phyloP scores from a whole-genome alignment of 2,329 filamentous ascomycete species.

The Didymella pomorum region DNA sequence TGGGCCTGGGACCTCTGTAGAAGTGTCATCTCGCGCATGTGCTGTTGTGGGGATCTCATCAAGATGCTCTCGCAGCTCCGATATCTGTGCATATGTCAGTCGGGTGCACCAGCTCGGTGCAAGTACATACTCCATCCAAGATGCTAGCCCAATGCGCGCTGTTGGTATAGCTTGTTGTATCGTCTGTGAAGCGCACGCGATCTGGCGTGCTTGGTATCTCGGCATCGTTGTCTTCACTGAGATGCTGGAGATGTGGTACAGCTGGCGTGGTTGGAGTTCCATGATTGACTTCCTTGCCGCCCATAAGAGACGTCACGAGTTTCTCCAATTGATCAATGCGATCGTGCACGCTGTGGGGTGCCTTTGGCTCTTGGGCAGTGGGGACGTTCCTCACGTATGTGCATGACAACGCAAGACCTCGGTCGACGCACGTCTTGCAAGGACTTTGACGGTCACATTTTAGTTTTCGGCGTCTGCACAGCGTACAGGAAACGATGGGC shows the following conservation, averaged over 20 bases:
- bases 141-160: conserved; percentile 50
- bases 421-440: conserved; percentile 48
- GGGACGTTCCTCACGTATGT: conserved; percentile 37
- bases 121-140: conserved; percentile 41
- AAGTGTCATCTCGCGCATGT: conserved; percentile 23
- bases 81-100: conserved; percentile 33
- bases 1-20: conserved; percentile 32
- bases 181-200: conserved; percentile 39
- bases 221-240: conserved; percentile 22
- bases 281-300: conserved; percentile 28
- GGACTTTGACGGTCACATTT: conserved; percentile 51
- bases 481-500: conserved; percentile 36
- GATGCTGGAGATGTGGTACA: conserved; percentile 17
- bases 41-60: conserved; percentile 41
- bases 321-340: conserved; percentile 49
- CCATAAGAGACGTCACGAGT: conserved; percentile 48
- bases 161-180: conserved; percentile 44
- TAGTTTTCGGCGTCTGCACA: conserved; percentile 33
- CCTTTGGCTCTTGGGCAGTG: conserved; percentile 33
- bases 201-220: conserved; percentile 39
- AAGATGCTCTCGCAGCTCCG: conserved; percentile 44
- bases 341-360: conserved; percentile 45
- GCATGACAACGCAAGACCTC: conserved; percentile 48
- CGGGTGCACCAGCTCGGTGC: background rate
- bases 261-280: conserved; percentile 8